phyloP scores from a whole-genome alignment of 1,284 basidiomycete species.

The Xanthoconium separans region DNA sequence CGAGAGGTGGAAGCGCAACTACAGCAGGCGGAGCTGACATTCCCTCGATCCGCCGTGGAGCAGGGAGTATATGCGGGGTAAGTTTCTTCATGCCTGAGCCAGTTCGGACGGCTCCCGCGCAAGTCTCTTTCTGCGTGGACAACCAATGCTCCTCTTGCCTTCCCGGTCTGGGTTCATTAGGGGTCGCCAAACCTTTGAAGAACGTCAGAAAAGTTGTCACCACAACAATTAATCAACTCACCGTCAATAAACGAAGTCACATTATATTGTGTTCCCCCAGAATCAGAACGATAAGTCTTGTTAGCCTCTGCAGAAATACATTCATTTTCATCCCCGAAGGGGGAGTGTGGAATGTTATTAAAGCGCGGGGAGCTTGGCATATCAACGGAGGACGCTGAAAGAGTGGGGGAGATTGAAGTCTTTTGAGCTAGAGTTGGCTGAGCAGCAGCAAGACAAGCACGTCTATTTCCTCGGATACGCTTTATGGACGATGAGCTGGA shows the following conservation, averaged over 20 bases:
- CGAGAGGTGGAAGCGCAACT: constrained; percentile 1
- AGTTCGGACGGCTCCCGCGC: not conserved
- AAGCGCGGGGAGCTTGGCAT: constrained; percentile 16
- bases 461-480: constrained; percentile 25
- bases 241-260: constrained; percentile 75
- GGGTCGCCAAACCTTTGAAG: constrained; percentile 34
- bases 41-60: not conserved
- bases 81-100: not conserved
- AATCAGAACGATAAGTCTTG: constrained; percentile 33
- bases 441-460: constrained; percentile 13
- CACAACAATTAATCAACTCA: constrained; percentile 34
- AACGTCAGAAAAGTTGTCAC: not conserved
- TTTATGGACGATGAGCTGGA: constrained; percentile 12
- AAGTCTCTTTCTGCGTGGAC: constrained; percentile 3
- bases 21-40: constrained; percentile 4
- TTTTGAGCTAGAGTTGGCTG: constrained; percentile 7
- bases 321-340: constrained; percentile 33
- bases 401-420: constrained; percentile 2
- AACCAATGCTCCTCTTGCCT: constrained; percentile 4
- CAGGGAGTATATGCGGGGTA: not conserved
- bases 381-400: constrained; percentile 11
- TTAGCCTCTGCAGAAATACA: constrained; percentile 21
- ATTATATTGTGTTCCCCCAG: constrained; percentile 61
- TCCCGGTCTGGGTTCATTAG: constrained; percentile 9
- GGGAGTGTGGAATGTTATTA: constrained; percentile 29